These are phyloP conservation scores for Ilyonectria destructans DNA, from an alignment of 2,329 filamentous ascomycete genomes.

Conservation along the genomic window DNA sequence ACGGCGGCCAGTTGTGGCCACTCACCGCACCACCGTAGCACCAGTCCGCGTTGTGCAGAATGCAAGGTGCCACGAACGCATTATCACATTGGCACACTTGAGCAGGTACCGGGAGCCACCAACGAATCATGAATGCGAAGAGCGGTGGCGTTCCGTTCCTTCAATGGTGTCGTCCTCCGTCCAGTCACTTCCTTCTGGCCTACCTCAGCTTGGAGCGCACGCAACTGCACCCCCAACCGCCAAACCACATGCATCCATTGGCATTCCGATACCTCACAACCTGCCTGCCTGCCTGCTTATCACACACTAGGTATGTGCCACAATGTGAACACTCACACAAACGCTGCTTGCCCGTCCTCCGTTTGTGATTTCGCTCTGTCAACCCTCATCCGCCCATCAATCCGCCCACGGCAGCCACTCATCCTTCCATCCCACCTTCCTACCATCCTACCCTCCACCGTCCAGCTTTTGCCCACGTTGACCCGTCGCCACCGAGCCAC, in stretches of 20 bases:
- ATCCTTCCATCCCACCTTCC: conserved; percentile 24
- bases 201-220: neutral
- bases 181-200: conserved; percentile 1
- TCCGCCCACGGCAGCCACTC: neutral
- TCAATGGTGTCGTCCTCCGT: neutral
- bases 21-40: conserved; percentile 37
- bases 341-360: conserved; percentile 4
- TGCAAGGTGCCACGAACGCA: conserved; percentile 21
- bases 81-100: conserved; percentile 24
- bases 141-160: neutral
- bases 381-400: conserved; percentile 2
- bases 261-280: neutral
- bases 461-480: conserved; percentile 30
- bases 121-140: neutral
- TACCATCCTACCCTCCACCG: conserved; percentile 16
- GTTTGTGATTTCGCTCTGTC: conserved; percentile 21
- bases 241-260: neutral
- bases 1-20: conserved; percentile 43
- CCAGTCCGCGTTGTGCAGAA: conserved; percentile 26
- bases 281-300: neutral
- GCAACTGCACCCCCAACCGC: neutral
- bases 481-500: conserved; percentile 28
- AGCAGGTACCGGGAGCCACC: conserved; percentile 10
- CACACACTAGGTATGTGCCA: conserved; percentile 5
- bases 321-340: conserved; percentile 5